These are phyloP conservation scores for Xerocomellus amylosporus DNA, from an alignment of 768 basidiomycete species.

Conservation along the genomic window DNA sequence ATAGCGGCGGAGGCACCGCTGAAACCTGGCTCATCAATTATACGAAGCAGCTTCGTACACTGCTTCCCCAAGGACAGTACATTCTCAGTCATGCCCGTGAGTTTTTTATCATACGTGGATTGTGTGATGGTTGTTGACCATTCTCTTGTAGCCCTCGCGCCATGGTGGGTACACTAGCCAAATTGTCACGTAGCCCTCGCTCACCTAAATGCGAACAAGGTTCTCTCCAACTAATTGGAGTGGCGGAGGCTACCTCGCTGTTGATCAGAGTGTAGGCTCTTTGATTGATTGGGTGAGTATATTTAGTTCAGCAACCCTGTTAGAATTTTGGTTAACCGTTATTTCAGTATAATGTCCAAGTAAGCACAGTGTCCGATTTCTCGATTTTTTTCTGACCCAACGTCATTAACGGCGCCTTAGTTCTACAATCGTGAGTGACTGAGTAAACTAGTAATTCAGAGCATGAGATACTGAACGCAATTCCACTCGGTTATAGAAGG, in stretches of 20 bases:
- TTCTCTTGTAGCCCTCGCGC: constrained; percentile 12
- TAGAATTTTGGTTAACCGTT: neutral
- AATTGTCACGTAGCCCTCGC: neutral
- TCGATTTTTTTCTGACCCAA: neutral
- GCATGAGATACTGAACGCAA: neutral
- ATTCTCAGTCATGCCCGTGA: constrained; percentile 36
- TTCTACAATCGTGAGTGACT: constrained; percentile 28
- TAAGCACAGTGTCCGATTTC: constrained; percentile 9
- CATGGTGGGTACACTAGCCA: constrained; percentile 11
- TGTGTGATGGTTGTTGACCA: neutral
- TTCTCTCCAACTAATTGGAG: constrained; percentile 20
- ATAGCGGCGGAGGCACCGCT: constrained; percentile 35
- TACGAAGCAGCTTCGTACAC: constrained; percentile 30
- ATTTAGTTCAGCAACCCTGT: neutral
- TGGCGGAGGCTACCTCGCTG: constrained; percentile 36
- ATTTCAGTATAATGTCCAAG: constrained; percentile 37
- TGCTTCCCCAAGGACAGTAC: constrained; percentile 33
- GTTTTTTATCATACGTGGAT: neutral
- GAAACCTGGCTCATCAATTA: constrained; percentile 35
- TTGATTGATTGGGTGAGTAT: constrained; percentile 44
- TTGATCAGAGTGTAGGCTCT: constrained; percentile 37
- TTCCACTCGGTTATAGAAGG: constrained; percentile 31
- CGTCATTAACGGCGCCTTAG: constrained; percentile 1
- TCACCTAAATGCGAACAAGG: constrained; percentile 2
- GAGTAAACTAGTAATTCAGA: neutral